Base-by-base conservation (phyloP, 2,329 filamentous ascomycete genomes). In the Stachybotrys echinatus region DNA sequence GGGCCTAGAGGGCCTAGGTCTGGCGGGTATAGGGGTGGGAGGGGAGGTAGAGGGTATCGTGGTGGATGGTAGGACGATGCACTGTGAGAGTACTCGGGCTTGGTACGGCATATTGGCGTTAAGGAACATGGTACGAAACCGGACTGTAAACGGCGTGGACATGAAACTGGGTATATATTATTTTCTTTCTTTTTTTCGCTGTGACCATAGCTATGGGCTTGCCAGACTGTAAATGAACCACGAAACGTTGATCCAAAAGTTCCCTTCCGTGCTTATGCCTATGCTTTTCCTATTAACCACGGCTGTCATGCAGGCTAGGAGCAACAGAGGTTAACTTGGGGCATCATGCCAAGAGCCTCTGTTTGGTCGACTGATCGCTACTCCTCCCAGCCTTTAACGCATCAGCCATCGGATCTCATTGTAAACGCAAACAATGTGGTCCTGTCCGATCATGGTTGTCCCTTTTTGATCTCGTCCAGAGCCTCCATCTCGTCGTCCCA, bases 401-500 rank as follows among this genome's bases (percentile, higher is more conserved):
- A 34, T 34, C 27, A 14, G 27, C 14, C 27, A 8, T 34, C 14
- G 27, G 27, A 14, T 5, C 5, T 34, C 27, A 10, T 14, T 10
- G 5, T 14, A 34, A 34, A 34, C 10, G 12, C 6, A 31, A 31
- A 31, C 3, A 34, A 34, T 34, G 5, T 14, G 27, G 3, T 34
- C 27, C 27, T n/a, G n/a, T n/a, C n/a, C 3, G 10, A 34, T 63
- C 49, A 61, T 54, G 50, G 50, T 48, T 58, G 46, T 22, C 43
- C 55, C 48, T 61, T 56, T 42, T 61, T 64, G n/a, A 53, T 49
- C 27, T 67, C 72, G 22, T 80, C 76, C 12, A 76, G 64, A 5
- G 70, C 75, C 45, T 76, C 76, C 71, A 83, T 77, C 64, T 83
- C 80, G 34, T 83, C 80, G 47, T 77, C 80, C 80, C 80, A 83